A percentile compares a stretch with the other conserved stretches of the same genome.
Evolutionary conservation across 306 rosid genomes (phyloP).

Genomic region (Cucumis melo): DNA sequence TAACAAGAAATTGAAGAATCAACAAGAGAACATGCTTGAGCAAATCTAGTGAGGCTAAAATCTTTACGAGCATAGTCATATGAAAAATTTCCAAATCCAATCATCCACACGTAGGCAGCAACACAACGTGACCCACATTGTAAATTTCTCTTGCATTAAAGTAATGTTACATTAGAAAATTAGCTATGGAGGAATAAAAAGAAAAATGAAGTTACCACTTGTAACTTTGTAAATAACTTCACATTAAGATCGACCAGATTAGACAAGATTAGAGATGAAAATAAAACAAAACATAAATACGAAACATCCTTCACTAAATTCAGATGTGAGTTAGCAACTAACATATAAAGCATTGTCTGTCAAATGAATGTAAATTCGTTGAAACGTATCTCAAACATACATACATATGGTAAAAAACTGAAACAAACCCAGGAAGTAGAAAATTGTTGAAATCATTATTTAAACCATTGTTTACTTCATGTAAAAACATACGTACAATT

Average conservation of each 20-base stretch:
- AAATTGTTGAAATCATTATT: neutral
- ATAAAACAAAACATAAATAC: neutral
- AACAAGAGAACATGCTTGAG: constrained; percentile 43
- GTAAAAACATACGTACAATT: neutral
- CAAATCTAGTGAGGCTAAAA: constrained; percentile 79
- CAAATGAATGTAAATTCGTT: neutral
- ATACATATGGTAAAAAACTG: neutral
- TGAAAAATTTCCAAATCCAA: constrained; percentile 95
- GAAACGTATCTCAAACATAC: neutral
- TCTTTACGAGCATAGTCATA: constrained; percentile 90
- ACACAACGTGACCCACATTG: constrained; percentile 78
- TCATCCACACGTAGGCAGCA: constrained; percentile 97
- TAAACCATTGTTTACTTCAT: neutral
- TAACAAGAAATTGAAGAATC: neutral
- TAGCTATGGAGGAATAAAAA: constrained; percentile 29
- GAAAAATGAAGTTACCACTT: neutral
- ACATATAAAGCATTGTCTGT: neutral
- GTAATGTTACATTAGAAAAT: constrained; percentile 92
- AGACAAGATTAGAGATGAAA: too few species aligned
- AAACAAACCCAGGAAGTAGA: neutral
- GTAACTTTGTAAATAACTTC: neutral
- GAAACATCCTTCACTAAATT: neutral
- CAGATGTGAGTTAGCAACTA: too few species aligned
- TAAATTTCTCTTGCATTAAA: constrained; percentile 79
- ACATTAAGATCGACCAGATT: neutral